Base-by-base conservation (phyloP, 148 eudicot species). In the Fallopia convolvulus region DNA sequence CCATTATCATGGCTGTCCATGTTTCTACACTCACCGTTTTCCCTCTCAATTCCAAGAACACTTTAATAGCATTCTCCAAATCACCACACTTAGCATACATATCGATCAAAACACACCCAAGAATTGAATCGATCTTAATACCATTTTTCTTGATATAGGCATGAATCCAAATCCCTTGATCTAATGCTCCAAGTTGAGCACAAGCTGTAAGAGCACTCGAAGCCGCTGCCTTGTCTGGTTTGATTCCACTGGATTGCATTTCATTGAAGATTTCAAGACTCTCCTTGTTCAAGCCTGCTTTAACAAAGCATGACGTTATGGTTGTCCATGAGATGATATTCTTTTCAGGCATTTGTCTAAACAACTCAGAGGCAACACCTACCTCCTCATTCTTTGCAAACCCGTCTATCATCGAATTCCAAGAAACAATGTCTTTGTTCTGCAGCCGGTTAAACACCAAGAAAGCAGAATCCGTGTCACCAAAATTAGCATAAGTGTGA, bases 1-100 rank as follows among this genome's bases (percentile, higher is more conserved):
- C 92, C 0, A 89, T 87, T 8, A 91, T 85, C 85, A 89, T 68
- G 46, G 95, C 89, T 52, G 84, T 90, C 86, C 90, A 89, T 79
- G 72, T 87, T 86, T 87, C 89, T 87, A 7, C 90, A 82, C 74
- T 85, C 73, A 74, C 86, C 87, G 71, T 85, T 87, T 81, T 80
- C 86, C 33, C 61, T 44, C 73, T 84, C 87, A 89, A 82, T 40
- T 79, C 85, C 41, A 72, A 70, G 82, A 90, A 92, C 56, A 90
- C 76, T 39, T 14, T 49, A 8, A 81, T 79, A 36, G 92, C 93
- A 40, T 75, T 82, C 77, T 84, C 88, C 58, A 90, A 55, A 75
- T 78, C 84, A 42, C 94, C 97, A 70, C 89, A 83, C 81, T 90
- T 92, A 75, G 87, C 84, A 61, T 86, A 90, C 75, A 88, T 87